Percentiles rank a stretch among this genome's conserved stretches.
Evolutionary conservation across 495 filamentous ascomycete species (phyloP).

Genomic region (Ascobolus immersus): DNA sequence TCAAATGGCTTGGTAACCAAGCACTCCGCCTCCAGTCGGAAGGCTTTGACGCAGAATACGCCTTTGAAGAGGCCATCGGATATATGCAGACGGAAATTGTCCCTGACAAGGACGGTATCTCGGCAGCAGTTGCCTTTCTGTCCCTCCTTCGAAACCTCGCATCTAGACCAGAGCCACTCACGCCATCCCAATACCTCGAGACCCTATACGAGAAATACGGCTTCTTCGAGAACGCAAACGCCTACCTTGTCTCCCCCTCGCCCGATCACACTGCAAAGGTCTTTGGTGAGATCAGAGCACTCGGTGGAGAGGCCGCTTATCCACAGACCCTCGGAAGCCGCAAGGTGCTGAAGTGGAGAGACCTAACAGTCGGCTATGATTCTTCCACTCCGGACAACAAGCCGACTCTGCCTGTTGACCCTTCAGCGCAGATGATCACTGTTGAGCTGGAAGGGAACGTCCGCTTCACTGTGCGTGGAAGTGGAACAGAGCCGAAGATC

Average conservation of each 20-base stretch:
- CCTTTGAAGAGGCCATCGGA: constrained; percentile 49
- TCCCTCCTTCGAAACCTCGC: constrained; percentile 21
- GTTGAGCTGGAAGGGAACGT: constrained; percentile 32
- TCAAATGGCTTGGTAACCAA: constrained; percentile 38
- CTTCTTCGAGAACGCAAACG: constrained; percentile 40
- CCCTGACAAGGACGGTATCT: constrained; percentile 46
- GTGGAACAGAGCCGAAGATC: constrained; percentile 47
- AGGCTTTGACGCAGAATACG: constrained; percentile 30
- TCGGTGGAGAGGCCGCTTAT: constrained; percentile 18
- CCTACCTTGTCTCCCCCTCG: constrained; percentile 38
- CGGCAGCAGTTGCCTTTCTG: constrained; percentile 39
- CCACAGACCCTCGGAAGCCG: constrained; percentile 24
- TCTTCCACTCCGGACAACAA: constrained; percentile 26
- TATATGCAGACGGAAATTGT: constrained; percentile 46
- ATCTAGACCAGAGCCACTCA: constrained; percentile 24
- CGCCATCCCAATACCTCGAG: constrained; percentile 33
- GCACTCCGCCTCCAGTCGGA: constrained; percentile 6
- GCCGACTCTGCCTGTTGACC: constrained; percentile 34
- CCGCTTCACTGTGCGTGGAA: constrained; percentile 39
- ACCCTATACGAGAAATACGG: constrained; percentile 35
- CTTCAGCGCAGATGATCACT: constrained; percentile 44
- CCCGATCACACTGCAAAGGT: constrained; percentile 25
- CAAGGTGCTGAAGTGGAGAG: constrained; percentile 36
- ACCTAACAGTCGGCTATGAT: constrained; percentile 41
- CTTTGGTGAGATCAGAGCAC: constrained; percentile 29